Base-by-base conservation (phyloP, 2,329 filamentous ascomycete genomes). In the Ophioceras dolichostomum region DNA sequence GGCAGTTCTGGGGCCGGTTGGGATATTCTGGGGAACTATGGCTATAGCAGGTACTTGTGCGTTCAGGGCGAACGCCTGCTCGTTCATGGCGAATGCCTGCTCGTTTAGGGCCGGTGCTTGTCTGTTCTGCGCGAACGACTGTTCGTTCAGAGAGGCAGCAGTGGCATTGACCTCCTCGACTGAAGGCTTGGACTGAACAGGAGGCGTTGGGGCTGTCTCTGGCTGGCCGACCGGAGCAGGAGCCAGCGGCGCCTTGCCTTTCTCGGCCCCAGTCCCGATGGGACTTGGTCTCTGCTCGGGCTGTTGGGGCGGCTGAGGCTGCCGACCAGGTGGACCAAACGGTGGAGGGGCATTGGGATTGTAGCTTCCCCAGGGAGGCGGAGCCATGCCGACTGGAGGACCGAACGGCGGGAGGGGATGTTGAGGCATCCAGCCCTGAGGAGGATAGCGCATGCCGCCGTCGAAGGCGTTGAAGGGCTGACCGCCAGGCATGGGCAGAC, bases 361-460 rank as follows among this genome's bases (percentile, higher is more conserved):
- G n/a, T n/a, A n/a, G n/a, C n/a, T n/a, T n/a, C n/a, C n/a, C n/a
- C n/a, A n/a, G n/a, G n/a, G n/a, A n/a, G n/a, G n/a, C n/a, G 67
- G 69, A 34, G 72, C 79, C 20, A 73, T 75, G 12, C 75, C 79
- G 14, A 31, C 21, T 60, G 73, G 77, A 24, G 78, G 80, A 47
- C n/a, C n/a, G n/a, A n/a, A n/a, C n/a, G n/a, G n/a, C n/a, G n/a
- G n/a, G n/a, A n/a, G n/a, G n/a, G n/a, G n/a, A n/a, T n/a, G n/a
- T n/a, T n/a, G n/a, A n/a, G n/a, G n/a, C n/a, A n/a, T n/a, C n/a
- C n/a, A n/a, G n/a, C n/a, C n/a, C n/a, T n/a, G 22, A 26, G 77
- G 79, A 44, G 82, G 83, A 55, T 87, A 93, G 1, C 81, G 80
- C 71, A 86, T 80, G 33, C 77, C 78, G 46, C 76, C 59, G n/a